phyloP scores from a whole-genome alignment of 495 filamentous ascomycete genomes.

The Hyaloscypha variabilis region DNA sequence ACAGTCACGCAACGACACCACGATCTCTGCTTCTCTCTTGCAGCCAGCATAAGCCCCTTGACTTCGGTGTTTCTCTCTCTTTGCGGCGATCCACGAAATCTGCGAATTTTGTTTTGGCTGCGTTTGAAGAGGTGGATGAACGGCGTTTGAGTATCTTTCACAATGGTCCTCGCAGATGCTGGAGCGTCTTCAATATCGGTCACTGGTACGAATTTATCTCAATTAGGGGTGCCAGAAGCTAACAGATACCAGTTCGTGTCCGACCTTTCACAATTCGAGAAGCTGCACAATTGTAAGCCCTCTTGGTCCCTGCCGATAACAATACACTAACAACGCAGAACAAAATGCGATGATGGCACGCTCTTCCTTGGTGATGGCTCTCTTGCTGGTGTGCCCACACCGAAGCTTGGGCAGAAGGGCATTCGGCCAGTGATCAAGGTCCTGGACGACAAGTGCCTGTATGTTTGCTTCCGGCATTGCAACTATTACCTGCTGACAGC shows the following conservation, averaged over 20 bases:
- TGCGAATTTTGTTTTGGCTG: constrained; percentile 12
- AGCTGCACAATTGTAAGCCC: constrained; percentile 64
- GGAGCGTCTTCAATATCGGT: constrained; percentile 74
- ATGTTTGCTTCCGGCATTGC: constrained; percentile 38
- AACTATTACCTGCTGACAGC: constrained; percentile 25
- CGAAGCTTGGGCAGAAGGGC: constrained; percentile 84
- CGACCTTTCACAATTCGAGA: constrained; percentile 88
- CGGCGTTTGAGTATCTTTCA: constrained; percentile 21
- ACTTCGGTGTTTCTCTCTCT: not conserved
- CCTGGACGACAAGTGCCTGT: constrained; percentile 95
- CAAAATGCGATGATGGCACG: constrained; percentile 81
- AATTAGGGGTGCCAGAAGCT: constrained; percentile 13
- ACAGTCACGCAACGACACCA: constrained; percentile 9
- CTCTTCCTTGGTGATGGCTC: constrained; percentile 95
- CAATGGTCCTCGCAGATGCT: constrained; percentile 55
- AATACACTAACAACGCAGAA: constrained; percentile 42
- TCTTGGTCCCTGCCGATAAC: not conserved
- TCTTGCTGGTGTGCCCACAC: constrained; percentile 78
- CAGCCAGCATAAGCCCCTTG: not conserved
- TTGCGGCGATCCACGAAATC: not conserved
- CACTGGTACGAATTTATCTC: constrained; percentile 45
- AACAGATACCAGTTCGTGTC: constrained; percentile 70
- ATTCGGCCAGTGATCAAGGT: constrained; percentile 93
- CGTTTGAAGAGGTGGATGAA: constrained; percentile 21
- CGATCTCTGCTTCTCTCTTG: constrained; percentile 10